phyloP scores from a whole-genome alignment of 306 rosid genomes.

The Cicer chorassanicum region DNA sequence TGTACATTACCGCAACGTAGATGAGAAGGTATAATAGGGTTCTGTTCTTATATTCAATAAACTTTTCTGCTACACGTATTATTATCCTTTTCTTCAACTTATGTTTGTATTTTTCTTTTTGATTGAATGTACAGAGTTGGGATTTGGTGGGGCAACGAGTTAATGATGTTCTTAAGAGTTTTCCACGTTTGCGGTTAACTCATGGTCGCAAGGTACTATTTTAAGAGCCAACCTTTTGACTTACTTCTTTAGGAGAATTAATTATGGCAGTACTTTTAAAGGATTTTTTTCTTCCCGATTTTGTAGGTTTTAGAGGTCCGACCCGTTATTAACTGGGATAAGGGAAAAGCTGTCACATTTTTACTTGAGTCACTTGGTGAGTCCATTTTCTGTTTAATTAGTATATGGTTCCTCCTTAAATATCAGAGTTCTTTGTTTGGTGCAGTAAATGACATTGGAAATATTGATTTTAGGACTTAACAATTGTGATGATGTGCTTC shows the following conservation, averaged over 20 bases:
- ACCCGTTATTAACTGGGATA: slow-evolving; percentile 91
- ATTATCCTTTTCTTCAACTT: background rate
- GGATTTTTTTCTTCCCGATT: background rate
- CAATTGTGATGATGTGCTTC: slow-evolving; percentile 83
- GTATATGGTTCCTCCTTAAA: background rate
- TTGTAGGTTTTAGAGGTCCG: slow-evolving; percentile 93
- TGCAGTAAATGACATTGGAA: slow-evolving; percentile 46
- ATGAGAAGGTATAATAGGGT: slow-evolving; percentile 64
- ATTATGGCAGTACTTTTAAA: background rate
- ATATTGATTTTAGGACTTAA: slow-evolving; percentile 60
- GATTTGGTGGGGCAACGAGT: slow-evolving; percentile 67
- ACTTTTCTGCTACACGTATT: slow-evolving; percentile 14
- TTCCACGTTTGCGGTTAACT: slow-evolving; percentile 74
- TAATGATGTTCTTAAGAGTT: slow-evolving; percentile 62
- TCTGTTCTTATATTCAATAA: slow-evolving; percentile 27
- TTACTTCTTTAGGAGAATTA: background rate
- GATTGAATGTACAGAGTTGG: slow-evolving; percentile 66
- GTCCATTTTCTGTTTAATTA: slow-evolving; percentile 38
- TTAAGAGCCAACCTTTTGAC: slow-evolving; percentile 23
- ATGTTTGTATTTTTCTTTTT: slow-evolving; percentile 23
- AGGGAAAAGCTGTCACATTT: slow-evolving; percentile 95
- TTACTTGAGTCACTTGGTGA: slow-evolving; percentile 94
- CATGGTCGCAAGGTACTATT: slow-evolving; percentile 88
- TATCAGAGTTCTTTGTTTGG: slow-evolving; percentile 22
- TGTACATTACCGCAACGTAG: slow-evolving; percentile 96